Evolutionary conservation across 2,329 filamentous ascomycete species (phyloP).

Genomic region (Colletotrichum siamense): DNA sequence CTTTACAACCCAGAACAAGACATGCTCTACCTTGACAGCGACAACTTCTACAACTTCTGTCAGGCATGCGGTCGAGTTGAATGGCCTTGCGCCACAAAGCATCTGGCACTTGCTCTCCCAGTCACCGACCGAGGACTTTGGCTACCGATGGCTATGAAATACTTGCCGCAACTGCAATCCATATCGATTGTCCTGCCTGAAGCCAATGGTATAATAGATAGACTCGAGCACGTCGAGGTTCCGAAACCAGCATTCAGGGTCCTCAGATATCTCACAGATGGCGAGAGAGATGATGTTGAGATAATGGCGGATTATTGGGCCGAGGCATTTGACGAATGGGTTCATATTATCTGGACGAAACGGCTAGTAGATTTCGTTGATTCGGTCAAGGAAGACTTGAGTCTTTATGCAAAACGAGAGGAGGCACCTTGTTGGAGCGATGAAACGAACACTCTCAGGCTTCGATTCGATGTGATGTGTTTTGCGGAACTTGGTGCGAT

Average conservation of each 20-base stretch:
- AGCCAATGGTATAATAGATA: not conserved
- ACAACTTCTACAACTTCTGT: not conserved
- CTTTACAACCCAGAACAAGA: not conserved
- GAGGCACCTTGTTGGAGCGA: not conserved
- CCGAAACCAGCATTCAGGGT: not conserved
- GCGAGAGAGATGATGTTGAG: not conserved
- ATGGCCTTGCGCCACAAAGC: not conserved
- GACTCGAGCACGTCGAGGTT: not conserved
- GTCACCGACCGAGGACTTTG: not conserved
- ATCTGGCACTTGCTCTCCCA: not conserved
- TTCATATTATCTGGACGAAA: not conserved
- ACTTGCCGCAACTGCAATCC: not conserved
- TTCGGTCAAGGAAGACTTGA: not conserved
- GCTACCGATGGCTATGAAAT: not conserved
- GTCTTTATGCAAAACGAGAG: not conserved
- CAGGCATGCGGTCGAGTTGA: not conserved
- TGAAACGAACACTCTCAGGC: not conserved
- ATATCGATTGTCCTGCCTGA: not conserved
- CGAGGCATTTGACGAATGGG: not conserved
- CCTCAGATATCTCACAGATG: not conserved
- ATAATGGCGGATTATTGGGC: not conserved
- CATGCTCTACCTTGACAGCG: not conserved
- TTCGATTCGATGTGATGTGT: not conserved
- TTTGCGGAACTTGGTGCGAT: not conserved
- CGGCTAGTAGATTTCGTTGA: not conserved